A percentile compares a stretch with the other conserved stretches of the same genome.
These are phyloP conservation scores for Kondoa subrosea DNA, from an alignment of 768 basidiomycete genomes.

Conservation along the genomic window DNA sequence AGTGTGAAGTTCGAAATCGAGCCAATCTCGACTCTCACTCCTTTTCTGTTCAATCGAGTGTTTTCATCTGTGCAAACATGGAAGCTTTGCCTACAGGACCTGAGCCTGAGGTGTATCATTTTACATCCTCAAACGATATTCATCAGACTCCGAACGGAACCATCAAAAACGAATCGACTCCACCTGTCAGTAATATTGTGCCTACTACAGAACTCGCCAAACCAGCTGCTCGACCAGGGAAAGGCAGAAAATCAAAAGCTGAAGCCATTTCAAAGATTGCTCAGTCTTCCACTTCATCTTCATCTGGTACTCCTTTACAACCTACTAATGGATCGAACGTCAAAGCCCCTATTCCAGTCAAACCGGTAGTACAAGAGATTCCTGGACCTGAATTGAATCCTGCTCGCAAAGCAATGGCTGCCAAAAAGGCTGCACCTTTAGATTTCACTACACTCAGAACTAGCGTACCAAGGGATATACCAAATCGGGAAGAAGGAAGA, in stretches of 20 bases:
- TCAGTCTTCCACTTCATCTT: no score
- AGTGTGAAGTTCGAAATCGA: no score
- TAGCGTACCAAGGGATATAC: constrained; percentile 19
- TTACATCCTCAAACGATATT: not conserved
- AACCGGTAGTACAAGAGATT: not conserved
- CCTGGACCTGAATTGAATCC: not conserved
- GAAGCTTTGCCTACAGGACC: no score
- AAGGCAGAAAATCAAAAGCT: not conserved
- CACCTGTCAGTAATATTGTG: not conserved
- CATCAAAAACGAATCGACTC: not conserved
- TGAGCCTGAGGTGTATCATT: not conserved
- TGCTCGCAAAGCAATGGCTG: not conserved
- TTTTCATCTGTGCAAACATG: no score
- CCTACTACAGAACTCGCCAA: not conserved
- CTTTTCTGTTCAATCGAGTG: no score
- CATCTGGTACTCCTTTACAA: not conserved
- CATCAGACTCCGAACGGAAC: not conserved
- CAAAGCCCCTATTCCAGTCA: not conserved
- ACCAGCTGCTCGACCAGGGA: not conserved
- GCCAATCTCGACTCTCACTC: no score
- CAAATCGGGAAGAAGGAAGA: constrained; percentile 30
- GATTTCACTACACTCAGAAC: constrained; percentile 26
- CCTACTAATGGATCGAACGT: no score
- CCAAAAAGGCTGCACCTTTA: constrained; percentile 18
- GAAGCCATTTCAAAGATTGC: not conserved